These are phyloP conservation scores for Chenopodium album DNA, from an alignment of 148 eudicot species.

Conservation along the genomic window DNA sequence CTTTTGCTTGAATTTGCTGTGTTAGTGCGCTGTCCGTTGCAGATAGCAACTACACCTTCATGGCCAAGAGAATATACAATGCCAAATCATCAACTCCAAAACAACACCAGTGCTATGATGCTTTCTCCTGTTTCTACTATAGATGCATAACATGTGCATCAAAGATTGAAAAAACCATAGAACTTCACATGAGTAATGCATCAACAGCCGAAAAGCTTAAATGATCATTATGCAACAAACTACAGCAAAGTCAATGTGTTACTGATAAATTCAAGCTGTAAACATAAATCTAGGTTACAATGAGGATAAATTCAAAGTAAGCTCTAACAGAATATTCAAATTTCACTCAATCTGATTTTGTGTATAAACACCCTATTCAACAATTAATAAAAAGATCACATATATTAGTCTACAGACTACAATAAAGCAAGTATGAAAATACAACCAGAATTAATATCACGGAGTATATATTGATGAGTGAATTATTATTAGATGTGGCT, in stretches of 20 bases:
- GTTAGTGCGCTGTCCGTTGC: too few relatives aligned
- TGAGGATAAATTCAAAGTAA: background rate
- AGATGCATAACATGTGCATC: background rate
- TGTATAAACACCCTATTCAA: background rate
- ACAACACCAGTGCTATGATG: background rate
- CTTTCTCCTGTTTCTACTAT: too few relatives aligned
- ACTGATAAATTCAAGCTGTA: background rate
- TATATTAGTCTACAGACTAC: background rate
- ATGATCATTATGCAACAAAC: background rate
- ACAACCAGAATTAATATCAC: background rate
- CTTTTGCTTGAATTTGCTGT: too few relatives aligned
- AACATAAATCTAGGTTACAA: too few relatives aligned
- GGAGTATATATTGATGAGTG: background rate
- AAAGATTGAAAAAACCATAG: background rate
- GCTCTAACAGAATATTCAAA: background rate
- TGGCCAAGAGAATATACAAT: background rate
- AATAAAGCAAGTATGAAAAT: background rate
- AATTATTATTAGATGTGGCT: background rate
- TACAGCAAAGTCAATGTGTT: background rate
- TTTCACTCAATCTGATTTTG: background rate
- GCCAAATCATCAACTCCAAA: background rate
- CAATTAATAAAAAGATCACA: background rate
- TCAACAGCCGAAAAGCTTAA: background rate
- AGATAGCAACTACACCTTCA: background rate
- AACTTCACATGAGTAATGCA: background rate